Evolutionary conservation across 1,284 basidiomycete species (phyloP).

Genomic region (Cutaneotrichosporon mucoides): DNA sequence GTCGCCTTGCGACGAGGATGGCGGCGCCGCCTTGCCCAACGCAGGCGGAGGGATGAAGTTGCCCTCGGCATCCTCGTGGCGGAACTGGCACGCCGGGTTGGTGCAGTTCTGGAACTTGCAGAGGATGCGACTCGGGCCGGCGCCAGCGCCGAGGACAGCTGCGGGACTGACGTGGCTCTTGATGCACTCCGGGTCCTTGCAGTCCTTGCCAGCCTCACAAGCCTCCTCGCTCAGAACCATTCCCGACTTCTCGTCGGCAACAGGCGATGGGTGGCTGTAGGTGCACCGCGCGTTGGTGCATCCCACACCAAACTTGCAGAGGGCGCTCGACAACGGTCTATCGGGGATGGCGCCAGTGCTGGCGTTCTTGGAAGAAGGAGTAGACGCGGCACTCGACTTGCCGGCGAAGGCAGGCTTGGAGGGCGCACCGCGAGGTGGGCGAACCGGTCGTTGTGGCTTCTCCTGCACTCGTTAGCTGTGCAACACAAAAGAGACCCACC

Average conservation of each 20-base stretch:
- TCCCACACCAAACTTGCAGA: slow-evolving; percentile 86
- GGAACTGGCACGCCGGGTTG: slow-evolving; percentile 48
- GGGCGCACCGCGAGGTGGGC: slow-evolving; percentile 9
- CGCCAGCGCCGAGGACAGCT: slow-evolving; percentile 54
- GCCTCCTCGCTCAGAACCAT: slow-evolving; percentile 85
- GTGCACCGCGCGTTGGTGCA: slow-evolving; percentile 82
- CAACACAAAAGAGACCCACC: slow-evolving; percentile 20
- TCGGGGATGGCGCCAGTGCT: slow-evolving; percentile 41
- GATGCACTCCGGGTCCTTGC: slow-evolving; percentile 84
- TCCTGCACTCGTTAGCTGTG: slow-evolving; percentile 5
- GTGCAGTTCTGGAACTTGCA: slow-evolving; percentile 50
- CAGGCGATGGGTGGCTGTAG: slow-evolving; percentile 86
- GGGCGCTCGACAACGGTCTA: slow-evolving; percentile 48
- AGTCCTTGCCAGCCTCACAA: slow-evolving; percentile 71
- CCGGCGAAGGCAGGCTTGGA: not conserved
- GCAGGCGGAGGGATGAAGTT: slow-evolving; percentile 47
- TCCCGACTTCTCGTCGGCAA: slow-evolving; percentile 85
- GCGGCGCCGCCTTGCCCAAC: slow-evolving; percentile 21
- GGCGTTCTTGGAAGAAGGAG: not conserved
- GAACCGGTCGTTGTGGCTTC: slow-evolving; percentile 6
- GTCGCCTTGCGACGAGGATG: not conserved
- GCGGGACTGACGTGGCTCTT: slow-evolving; percentile 85
- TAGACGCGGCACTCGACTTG: not conserved
- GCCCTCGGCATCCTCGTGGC: slow-evolving; percentile 49
- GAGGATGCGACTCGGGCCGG: slow-evolving; percentile 43